These are phyloP conservation scores for Vitis hybrid DNA, from an alignment of 177 flowering plant genomes.

Conservation along the genomic window DNA sequence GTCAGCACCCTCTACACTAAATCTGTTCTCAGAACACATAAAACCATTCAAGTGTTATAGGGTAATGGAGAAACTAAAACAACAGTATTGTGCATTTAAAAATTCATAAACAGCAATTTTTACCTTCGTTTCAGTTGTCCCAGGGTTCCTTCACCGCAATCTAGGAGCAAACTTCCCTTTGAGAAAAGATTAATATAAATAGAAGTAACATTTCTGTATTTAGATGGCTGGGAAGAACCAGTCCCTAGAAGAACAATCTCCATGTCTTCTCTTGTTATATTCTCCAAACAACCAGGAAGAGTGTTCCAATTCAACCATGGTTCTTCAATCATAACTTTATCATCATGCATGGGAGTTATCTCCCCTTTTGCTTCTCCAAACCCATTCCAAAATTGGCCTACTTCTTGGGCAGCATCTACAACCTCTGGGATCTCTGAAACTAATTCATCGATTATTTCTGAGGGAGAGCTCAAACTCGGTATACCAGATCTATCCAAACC, in stretches of 20 bases:
- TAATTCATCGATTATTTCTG: constrained; percentile 54
- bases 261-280: constrained; percentile 79
- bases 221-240: constrained; percentile 97
- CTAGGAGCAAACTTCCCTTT: constrained; percentile 82
- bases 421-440: constrained; percentile 76
- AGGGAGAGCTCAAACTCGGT: constrained; percentile 38
- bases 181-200: constrained; percentile 82
- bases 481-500: constrained; percentile 76
- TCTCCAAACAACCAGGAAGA: constrained; percentile 76
- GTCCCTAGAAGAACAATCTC: constrained; percentile 96
- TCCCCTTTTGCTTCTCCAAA: constrained; percentile 15
- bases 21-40: constrained; percentile 43
- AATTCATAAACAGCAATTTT: background rate
- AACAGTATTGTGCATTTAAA: background rate
- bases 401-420: constrained; percentile 54
- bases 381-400: constrained; percentile 53
- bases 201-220: constrained; percentile 90
- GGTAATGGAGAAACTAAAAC: background rate
- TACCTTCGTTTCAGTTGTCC: constrained; percentile 97
- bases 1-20: constrained; percentile 82
- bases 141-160: constrained; percentile 95
- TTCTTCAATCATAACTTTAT: constrained; percentile 54
- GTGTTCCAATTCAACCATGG: constrained; percentile 56
- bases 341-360: constrained; percentile 11
- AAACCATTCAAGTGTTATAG: background rate